These are phyloP conservation scores for Vigna nakashimae DNA, from an alignment of 306 rosid species.

Conservation along the genomic window DNA sequence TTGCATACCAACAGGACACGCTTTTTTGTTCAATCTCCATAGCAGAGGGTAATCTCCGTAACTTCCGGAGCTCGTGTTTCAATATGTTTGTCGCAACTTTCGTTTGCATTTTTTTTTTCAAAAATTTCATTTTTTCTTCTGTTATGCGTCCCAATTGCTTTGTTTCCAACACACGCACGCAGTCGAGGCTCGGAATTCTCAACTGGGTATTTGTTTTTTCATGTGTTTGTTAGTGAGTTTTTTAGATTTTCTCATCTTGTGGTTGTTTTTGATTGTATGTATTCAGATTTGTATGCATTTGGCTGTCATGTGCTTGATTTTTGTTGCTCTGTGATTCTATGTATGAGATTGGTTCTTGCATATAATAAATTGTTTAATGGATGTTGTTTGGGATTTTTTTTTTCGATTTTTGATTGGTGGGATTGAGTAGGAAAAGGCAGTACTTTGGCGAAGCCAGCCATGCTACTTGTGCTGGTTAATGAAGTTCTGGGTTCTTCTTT, in stretches of 20 bases:
- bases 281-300: constrained; percentile 49
- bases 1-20: constrained; percentile 50
- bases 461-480: constrained; percentile 18
- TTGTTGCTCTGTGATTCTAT: constrained; percentile 46
- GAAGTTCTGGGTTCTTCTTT: constrained; percentile 33
- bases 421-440: constrained; percentile 41
- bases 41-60: constrained; percentile 49
- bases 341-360: constrained; percentile 28
- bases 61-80: constrained; percentile 52
- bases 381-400: constrained; percentile 37
- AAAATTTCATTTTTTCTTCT: background rate
- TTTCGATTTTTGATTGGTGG: constrained; percentile 33
- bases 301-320: constrained; percentile 37
- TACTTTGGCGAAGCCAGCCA: constrained; percentile 31
- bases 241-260: constrained; percentile 34
- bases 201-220: constrained; percentile 43
- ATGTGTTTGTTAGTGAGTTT: constrained; percentile 28
- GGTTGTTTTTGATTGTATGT: constrained; percentile 51
- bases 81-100: constrained; percentile 39
- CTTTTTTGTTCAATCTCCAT: constrained; percentile 55
- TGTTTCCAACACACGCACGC: constrained; percentile 41
- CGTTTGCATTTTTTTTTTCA: constrained; percentile 21
- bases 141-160: constrained; percentile 38
- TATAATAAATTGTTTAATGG: constrained; percentile 36
- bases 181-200: constrained; percentile 55